A percentile compares a stretch with the other conserved stretches of the same genome.
phyloP scores from a whole-genome alignment of 2,329 filamentous ascomycete species.

The Plenodomus lindquistii region DNA sequence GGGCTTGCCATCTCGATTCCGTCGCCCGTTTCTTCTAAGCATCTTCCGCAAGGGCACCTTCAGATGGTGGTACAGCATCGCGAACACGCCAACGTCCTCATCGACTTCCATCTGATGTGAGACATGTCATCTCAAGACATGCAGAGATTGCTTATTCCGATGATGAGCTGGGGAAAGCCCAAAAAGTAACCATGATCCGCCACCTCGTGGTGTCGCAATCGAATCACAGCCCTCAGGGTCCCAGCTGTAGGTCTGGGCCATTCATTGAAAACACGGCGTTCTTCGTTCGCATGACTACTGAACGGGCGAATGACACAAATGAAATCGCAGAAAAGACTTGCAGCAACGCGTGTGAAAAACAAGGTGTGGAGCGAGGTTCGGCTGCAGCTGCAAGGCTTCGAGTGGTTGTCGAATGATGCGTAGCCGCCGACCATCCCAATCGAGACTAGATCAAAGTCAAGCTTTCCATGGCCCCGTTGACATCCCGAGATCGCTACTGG shows the following conservation, averaged over 20 bases:
- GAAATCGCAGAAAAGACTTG: constrained; percentile 22
- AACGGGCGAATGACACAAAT: constrained; percentile 32
- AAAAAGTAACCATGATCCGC: constrained; percentile 18
- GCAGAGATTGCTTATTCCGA: constrained; percentile 7
- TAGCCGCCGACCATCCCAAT: constrained; percentile 22
- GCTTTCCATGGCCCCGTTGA: constrained; percentile 19
- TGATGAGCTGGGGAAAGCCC: constrained; percentile 12
- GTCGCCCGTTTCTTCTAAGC: constrained; percentile 14
- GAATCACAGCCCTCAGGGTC: constrained; percentile 30
- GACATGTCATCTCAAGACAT: constrained; percentile 9
- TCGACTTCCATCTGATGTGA: constrained; percentile 20
- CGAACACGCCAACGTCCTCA: constrained; percentile 1
- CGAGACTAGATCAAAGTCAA: constrained; percentile 16
- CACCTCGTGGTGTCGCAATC: constrained; percentile 29
- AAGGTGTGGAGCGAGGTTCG: constrained; percentile 28
- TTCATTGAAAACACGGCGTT: constrained; percentile 1
- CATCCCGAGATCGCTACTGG: constrained; percentile 10
- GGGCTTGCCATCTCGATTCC: constrained; percentile 27
- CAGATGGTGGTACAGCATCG: constrained; percentile 17
- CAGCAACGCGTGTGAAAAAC: constrained; percentile 36
- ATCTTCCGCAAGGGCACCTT: constrained; percentile 8
- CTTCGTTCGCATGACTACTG: constrained; percentile 43
- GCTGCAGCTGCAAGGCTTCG: constrained; percentile 16
- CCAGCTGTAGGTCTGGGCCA: not conserved
- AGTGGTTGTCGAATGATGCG: constrained; percentile 19